Base-by-base conservation (phyloP, 495 filamentous ascomycete genomes). In the Aspergillus baeticus region DNA sequence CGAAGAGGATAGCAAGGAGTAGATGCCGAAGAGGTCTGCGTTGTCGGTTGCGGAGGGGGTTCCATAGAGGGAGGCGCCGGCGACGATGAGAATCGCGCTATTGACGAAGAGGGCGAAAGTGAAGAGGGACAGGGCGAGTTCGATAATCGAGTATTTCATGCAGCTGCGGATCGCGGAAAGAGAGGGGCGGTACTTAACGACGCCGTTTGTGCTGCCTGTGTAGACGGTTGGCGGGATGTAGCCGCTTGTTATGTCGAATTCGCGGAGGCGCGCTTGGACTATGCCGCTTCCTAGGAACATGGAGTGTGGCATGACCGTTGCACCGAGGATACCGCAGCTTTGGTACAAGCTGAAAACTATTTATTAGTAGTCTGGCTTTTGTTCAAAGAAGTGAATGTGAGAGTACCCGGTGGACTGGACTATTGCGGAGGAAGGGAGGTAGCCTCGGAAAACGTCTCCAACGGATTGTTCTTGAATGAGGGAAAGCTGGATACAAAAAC, bases 71-170 rank as follows among this genome's bases (percentile, higher is more conserved):
- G 87, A 85, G 5, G 91, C 86, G 33, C 91, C 92, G 2, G 91
- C 88, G 17, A 92, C 88, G 66, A 96, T 94, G 43, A 96, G 84
- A 63, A 96, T 96, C 52, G 92, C 81, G 55, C 84, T 88, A 73
- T 96, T 96, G 63, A 96, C 90, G 60, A 96, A 96, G n/a, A 96
- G 82, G 6, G 92, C 92, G 64, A 95, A 94, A 15, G 90, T 90
- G 64, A 92, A 90, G n/a, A 96, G 85, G 0, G 88, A 89, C 31
- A 93, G 58, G 33, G 83, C 67, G 23, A 95, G 77, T 63, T 91
- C 88, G 10, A 83, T 76, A 71, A 92, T 88, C 7, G 88, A 90
- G 70, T 92, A 93, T 49, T 85, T 86, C 62, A 96, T 78, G 59
- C 88, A 95, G 63, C 84, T 80, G 5, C 79, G 82, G 57, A 96